Evolutionary conservation across 2,329 filamentous ascomycete species (phyloP).

Genomic region (Trichophyton equinum): DNA sequence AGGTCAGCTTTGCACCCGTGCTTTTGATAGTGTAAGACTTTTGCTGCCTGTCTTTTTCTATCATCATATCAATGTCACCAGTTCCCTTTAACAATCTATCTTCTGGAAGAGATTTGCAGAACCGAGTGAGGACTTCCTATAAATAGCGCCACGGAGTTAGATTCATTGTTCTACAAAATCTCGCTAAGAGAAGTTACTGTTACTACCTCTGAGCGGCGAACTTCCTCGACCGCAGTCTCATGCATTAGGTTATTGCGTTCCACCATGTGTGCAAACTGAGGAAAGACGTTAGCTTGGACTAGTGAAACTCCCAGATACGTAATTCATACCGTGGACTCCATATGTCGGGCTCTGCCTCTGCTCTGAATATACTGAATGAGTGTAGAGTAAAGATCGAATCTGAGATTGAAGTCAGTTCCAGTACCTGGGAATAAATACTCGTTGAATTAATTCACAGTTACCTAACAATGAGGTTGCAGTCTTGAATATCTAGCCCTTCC

Average conservation of each 20-base stretch:
- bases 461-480: slow-evolving; percentile 52
- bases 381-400: slow-evolving; percentile 79
- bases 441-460: slow-evolving; percentile 11
- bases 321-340: slow-evolving; percentile 47
- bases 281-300: slow-evolving; percentile 6
- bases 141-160: neutral
- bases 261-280: slow-evolving; percentile 64
- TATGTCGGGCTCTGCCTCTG: slow-evolving; percentile 68
- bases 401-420: slow-evolving; percentile 21
- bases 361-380: slow-evolving; percentile 95
- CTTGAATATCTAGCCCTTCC: slow-evolving; percentile 54
- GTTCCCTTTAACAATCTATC: slow-evolving; percentile 56
- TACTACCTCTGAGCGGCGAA: slow-evolving; percentile 34
- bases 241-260: slow-evolving; percentile 57
- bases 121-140: slow-evolving; percentile 51
- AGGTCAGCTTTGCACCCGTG: slow-evolving; percentile 69
- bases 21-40: slow-evolving; percentile 47
- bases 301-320: neutral
- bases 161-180: no score
- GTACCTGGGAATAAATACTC: slow-evolving; percentile 25
- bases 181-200: neutral
- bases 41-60: slow-evolving; percentile 41
- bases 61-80: slow-evolving; percentile 44
- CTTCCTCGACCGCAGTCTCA: slow-evolving; percentile 46
- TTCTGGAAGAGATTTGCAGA: slow-evolving; percentile 61